Evolutionary conservation across 1,284 basidiomycete genomes (phyloP), one percentile per base, ranked within the genome.

Genomic region (Pascua sp.): DNA sequence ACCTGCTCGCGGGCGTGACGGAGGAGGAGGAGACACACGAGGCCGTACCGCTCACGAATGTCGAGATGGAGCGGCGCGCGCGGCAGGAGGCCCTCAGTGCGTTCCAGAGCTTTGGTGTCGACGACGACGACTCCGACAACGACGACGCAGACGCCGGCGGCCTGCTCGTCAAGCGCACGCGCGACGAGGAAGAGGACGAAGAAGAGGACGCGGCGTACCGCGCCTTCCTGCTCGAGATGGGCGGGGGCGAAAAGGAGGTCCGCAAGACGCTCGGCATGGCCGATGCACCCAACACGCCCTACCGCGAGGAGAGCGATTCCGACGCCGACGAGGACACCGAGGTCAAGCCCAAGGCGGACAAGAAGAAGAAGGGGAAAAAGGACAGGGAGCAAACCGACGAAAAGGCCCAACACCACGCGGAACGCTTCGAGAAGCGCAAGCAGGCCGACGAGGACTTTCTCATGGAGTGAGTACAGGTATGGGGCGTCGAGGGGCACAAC

Each of bases 51-150:
- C 78, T 86, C 40, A 89, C 92, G 0, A 87, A 93, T 64, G 85
- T 83, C 5, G 82, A 92, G 76, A 90, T 94, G 70, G 89, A 94
- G 75, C 80, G 80, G 3, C 80, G 79, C 0, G 82, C 98, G 18
- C 85, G 90, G 10, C 81, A 83, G 45, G 91, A 97, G 72, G 91
- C 91, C 0, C 89, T 91, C 40, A 82, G 85, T 2, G 94, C 89
- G 0, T 84, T 84, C 40, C 56, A 67, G n/a, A 40, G 56, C 10
- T 60, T 72, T 32, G 69, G 55, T 2, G 78, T 81, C 2, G 76
- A 71, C 0, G 69, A 66, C 0, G 72, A 65, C 15, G 77, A 79
- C 18, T n/a, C n/a, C n/a, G 79, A 78, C 4, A 81, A 81, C 2
- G 84, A 84, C 9, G 81, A 81, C 2, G 86, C 85, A 10, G 86